phyloP scores from a whole-genome alignment of 106 monocot genomes.

The Alisma plantagoaquatica region DNA sequence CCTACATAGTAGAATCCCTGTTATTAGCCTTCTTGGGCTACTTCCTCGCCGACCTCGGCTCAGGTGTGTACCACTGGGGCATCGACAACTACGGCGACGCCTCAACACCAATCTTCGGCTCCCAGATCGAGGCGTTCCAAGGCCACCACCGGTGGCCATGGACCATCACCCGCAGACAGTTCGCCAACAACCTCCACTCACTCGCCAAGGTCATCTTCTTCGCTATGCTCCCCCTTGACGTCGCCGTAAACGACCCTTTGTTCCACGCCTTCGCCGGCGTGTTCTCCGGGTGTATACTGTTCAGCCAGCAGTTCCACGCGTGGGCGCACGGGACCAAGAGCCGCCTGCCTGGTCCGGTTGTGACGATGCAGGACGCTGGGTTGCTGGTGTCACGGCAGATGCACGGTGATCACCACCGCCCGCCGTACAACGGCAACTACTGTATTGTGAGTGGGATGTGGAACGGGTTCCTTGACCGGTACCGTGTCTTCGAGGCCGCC shows the following conservation, averaged over 20 bases:
- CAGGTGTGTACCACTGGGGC: constrained; percentile 73
- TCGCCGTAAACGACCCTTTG: constrained; percentile 10
- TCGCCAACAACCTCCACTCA: constrained; percentile 71
- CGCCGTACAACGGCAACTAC: constrained; percentile 68
- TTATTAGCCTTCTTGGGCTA: constrained; percentile 12
- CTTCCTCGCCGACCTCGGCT: constrained; percentile 54
- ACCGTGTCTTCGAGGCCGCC: constrained; percentile 50
- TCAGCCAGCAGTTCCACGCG: constrained; percentile 92
- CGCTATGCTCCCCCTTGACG: constrained; percentile 29
- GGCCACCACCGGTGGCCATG: constrained; percentile 77
- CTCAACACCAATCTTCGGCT: constrained; percentile 55
- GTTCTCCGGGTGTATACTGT: constrained; percentile 41
- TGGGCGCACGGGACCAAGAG: constrained; percentile 63
- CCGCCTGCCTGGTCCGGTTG: constrained; percentile 43
- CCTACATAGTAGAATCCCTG: constrained; percentile 3
- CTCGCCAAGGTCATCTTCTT: constrained; percentile 37
- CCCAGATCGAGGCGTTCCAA: constrained; percentile 77
- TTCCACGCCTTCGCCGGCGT: constrained; percentile 49
- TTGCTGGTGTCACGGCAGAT: constrained; percentile 46
- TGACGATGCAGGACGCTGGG: constrained; percentile 55
- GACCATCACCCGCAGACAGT: constrained; percentile 50
- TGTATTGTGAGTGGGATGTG: constrained; percentile 88
- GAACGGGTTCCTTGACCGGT: constrained; percentile 48
- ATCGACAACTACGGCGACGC: constrained; percentile 78
- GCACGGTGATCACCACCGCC: constrained; percentile 66